These are phyloP conservation scores for Cercospora zeae-maydis DNA, from an alignment of 2,329 filamentous ascomycete species.

Conservation along the genomic window DNA sequence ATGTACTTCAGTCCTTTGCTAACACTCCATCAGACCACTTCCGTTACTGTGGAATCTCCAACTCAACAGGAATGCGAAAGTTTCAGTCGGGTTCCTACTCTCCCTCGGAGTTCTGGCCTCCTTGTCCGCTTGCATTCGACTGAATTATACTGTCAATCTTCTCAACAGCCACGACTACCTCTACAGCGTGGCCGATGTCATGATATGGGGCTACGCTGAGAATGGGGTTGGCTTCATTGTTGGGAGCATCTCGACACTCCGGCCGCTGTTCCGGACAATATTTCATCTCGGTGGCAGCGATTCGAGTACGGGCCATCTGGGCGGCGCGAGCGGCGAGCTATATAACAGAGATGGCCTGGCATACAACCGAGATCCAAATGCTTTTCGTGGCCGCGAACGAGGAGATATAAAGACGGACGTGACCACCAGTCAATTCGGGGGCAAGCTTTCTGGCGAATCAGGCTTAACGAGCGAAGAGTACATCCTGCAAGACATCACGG, in stretches of 20 bases:
- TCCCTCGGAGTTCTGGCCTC: constrained; percentile 38
- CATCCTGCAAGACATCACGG: constrained; percentile 20
- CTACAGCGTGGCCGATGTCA: constrained; percentile 35
- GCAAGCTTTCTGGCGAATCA: constrained; percentile 16
- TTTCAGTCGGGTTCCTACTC: constrained; percentile 39
- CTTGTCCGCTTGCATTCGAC: constrained; percentile 35
- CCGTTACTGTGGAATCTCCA: constrained; percentile 44
- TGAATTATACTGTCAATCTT: constrained; percentile 38
- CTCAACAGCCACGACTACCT: constrained; percentile 35
- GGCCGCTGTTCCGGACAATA: constrained; percentile 35
- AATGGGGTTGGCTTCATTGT: constrained; percentile 38
- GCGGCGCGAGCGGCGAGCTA: background rate
- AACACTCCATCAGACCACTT: constrained; percentile 33
- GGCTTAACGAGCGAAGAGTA: constrained; percentile 20
- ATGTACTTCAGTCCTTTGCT: background rate
- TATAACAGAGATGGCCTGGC: constrained; percentile 2
- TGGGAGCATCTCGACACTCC: constrained; percentile 36
- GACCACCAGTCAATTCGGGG: constrained; percentile 14
- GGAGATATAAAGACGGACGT: constrained; percentile 19
- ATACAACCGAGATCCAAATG: constrained; percentile 7
- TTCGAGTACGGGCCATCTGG: constrained; percentile 12
- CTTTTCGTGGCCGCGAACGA: background rate
- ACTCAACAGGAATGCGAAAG: constrained; percentile 41
- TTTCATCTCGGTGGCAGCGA: constrained; percentile 21
- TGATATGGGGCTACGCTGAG: constrained; percentile 40